Evolutionary conservation across 2,329 filamentous ascomycete species (phyloP).

Genomic region (Nemania sp.): DNA sequence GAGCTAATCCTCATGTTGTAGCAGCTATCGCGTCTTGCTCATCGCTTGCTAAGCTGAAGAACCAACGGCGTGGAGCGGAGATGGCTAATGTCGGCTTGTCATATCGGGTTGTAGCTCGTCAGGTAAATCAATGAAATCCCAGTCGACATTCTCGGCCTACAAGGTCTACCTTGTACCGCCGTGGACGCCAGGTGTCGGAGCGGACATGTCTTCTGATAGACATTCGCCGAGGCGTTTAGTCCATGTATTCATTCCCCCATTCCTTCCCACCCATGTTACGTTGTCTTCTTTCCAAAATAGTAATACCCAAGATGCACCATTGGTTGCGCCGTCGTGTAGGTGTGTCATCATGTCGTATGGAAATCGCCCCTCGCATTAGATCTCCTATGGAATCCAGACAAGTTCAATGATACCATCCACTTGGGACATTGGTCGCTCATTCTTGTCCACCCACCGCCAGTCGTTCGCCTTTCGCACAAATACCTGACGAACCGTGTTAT

Average conservation of each 20-base stretch:
- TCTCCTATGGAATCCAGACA: slow-evolving; percentile 54
- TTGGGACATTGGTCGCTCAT: slow-evolving; percentile 54
- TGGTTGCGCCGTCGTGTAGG: slow-evolving; percentile 30
- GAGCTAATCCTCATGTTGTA: background rate
- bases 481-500: slow-evolving; percentile 57
- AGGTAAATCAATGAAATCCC: background rate
- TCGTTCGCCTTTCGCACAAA: slow-evolving; percentile 59
- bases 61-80: background rate
- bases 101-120: background rate
- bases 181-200: background rate
- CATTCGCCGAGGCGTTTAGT: background rate
- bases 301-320: slow-evolving; percentile 29
- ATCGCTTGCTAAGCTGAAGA: background rate
- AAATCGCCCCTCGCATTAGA: slow-evolving; percentile 10
- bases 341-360: slow-evolving; percentile 27
- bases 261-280: slow-evolving; percentile 9
- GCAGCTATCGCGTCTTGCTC: background rate
- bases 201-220: background rate
- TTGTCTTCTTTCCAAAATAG: slow-evolving; percentile 26
- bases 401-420: slow-evolving; percentile 61
- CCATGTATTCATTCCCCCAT: slow-evolving; percentile 5
- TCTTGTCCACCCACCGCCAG: slow-evolving; percentile 54
- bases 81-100: slow-evolving; percentile 6
- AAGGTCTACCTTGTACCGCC: background rate
- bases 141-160: background rate